These are phyloP conservation scores for Penicillium frequentans DNA, from an alignment of 2,329 filamentous ascomycete genomes.

Conservation along the genomic window DNA sequence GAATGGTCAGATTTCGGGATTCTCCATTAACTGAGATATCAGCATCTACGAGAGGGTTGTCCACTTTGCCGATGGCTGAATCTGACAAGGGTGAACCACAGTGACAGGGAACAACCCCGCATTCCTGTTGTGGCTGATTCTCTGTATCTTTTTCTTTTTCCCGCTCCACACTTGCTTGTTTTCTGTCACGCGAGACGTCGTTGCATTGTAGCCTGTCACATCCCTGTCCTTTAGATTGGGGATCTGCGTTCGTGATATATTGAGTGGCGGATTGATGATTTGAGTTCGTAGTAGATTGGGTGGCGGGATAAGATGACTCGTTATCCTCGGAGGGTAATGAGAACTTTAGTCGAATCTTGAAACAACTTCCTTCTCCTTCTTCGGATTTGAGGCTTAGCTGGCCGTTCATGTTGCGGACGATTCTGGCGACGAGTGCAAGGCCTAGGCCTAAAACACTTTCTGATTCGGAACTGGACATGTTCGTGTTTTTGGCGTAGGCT, in stretches of 20 bases:
- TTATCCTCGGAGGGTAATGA: constrained; percentile 54
- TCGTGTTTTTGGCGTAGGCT: constrained; percentile 23
- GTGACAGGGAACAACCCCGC: constrained; percentile 6
- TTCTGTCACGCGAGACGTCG: not conserved
- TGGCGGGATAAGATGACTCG: not conserved
- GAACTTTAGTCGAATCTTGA: constrained; percentile 77
- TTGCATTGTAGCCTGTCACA: not conserved
- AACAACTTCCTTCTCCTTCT: constrained; percentile 74
- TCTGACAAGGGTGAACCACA: constrained; percentile 13
- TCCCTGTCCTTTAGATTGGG: not conserved
- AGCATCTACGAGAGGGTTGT: constrained; percentile 6
- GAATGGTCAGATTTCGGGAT: constrained; percentile 11
- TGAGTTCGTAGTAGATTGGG: not conserved
- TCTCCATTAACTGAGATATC: constrained; percentile 13
- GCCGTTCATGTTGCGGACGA: constrained; percentile 83
- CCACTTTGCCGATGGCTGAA: not conserved
- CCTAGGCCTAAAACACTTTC: constrained; percentile 69
- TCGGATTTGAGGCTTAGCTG: constrained; percentile 82
- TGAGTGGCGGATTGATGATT: not conserved
- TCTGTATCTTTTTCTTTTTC: not conserved
- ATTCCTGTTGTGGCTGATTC: not conserved
- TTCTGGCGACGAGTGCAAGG: constrained; percentile 77
- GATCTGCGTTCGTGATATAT: not conserved
- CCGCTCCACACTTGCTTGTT: not conserved
- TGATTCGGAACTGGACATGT: constrained; percentile 28